Percentiles rank a stretch among this genome's conserved stretches.
These are phyloP conservation scores for Orychophragmus violaceus DNA, from an alignment of 345 rosid species.

Conservation along the genomic window DNA sequence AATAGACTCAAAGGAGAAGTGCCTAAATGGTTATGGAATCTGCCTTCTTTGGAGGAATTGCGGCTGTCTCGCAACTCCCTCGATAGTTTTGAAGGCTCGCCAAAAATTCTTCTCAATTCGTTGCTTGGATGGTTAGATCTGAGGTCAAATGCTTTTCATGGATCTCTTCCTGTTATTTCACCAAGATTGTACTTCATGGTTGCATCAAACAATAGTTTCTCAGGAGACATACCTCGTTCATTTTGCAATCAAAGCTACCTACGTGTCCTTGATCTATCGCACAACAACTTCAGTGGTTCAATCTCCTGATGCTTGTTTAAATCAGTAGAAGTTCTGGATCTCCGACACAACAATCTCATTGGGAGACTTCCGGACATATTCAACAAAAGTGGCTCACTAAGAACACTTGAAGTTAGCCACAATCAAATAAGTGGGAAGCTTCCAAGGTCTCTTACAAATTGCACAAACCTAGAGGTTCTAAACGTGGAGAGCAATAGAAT, in stretches of 20 bases:
- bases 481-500: not conserved
- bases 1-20: not conserved
- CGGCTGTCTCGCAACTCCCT: not conserved
- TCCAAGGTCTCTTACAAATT: not conserved
- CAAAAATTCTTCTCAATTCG: not conserved
- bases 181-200: not conserved
- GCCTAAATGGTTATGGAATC: not conserved
- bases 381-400: not conserved
- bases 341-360: slow-evolving; percentile 4
- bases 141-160: not conserved
- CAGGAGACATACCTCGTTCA: slow-evolving; percentile 33
- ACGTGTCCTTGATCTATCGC: not conserved
- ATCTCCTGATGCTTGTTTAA: not conserved
- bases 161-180: not conserved
- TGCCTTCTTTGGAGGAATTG: not conserved
- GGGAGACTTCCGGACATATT: not conserved
- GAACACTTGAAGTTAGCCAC: not conserved
- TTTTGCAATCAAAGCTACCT: slow-evolving; percentile 25
- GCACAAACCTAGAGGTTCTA: not conserved
- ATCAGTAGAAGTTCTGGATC: not conserved
- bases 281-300: not conserved
- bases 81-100: not conserved
- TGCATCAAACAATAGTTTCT: slow-evolving; percentile 25
- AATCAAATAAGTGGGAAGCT: not conserved
- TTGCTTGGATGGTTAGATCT: not conserved